These are phyloP conservation scores for Naganishia kalamii DNA, from an alignment of 768 basidiomycete genomes.

Conservation along the genomic window DNA sequence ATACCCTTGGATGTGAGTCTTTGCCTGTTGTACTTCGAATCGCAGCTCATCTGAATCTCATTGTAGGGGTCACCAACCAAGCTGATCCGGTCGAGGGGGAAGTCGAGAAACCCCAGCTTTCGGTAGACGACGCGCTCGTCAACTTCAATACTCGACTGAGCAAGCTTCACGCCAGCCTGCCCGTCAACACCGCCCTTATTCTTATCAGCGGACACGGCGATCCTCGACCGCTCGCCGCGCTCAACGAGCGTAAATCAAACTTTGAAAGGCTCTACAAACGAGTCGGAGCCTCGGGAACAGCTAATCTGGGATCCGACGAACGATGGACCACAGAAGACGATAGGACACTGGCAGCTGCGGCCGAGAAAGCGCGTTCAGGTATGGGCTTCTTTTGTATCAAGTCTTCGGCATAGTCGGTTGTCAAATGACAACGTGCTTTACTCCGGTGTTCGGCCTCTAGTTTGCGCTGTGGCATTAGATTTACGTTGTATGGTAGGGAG, in stretches of 20 bases:
- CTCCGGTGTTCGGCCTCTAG: not conserved
- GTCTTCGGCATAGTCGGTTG: not conserved
- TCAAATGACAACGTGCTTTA: not conserved
- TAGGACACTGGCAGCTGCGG: slow-evolving; percentile 69
- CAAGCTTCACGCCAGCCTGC: slow-evolving; percentile 62
- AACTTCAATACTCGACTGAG: slow-evolving; percentile 60
- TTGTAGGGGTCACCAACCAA: slow-evolving; percentile 10
- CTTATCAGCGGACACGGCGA: slow-evolving; percentile 85
- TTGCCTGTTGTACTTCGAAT: not conserved
- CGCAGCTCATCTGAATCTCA: not conserved
- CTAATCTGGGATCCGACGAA: slow-evolving; percentile 53
- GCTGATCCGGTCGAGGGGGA: not conserved
- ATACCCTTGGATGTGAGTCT: slow-evolving; percentile 66
- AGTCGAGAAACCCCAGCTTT: slow-evolving; percentile 5
- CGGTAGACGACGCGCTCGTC: slow-evolving; percentile 46
- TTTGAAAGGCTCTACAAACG: slow-evolving; percentile 58
- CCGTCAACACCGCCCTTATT: slow-evolving; percentile 71
- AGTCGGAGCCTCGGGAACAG: slow-evolving; percentile 47
- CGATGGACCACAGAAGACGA: slow-evolving; percentile 74
- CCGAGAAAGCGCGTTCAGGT: slow-evolving; percentile 72
- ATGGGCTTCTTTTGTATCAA: slow-evolving; percentile 66
- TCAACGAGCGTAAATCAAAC: slow-evolving; percentile 62
- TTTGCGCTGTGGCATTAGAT: too few relatives aligned
- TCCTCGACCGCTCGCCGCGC: slow-evolving; percentile 67
- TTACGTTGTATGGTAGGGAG: too few relatives aligned